These are phyloP conservation scores for Mycena rosella DNA, from an alignment of 768 basidiomycete genomes.

Conservation along the genomic window DNA sequence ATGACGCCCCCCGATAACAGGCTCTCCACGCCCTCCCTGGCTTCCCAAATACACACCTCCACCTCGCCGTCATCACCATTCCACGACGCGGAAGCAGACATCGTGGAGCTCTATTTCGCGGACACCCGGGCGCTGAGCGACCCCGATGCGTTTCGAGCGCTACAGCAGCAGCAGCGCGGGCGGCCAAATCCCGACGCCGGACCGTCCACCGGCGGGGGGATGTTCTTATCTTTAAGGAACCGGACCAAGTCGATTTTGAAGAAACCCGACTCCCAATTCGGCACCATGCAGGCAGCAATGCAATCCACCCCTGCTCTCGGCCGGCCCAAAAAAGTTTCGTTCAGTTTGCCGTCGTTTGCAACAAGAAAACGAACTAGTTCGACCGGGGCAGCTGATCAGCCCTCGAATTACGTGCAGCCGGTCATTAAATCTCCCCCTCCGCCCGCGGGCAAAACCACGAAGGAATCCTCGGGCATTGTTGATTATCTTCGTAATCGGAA, in stretches of 20 bases:
- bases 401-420: neutral
- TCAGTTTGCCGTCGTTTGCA: neutral
- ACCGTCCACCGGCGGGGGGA: too few relatives aligned
- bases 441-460: neutral
- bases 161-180: too few relatives aligned
- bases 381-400: neutral
- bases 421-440: neutral
- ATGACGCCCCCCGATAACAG: too few relatives aligned
- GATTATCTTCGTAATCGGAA: conserved; percentile 4
- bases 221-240: neutral
- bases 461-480: neutral
- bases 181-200: too few relatives aligned
- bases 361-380: conserved; percentile 3
- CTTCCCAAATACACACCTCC: too few relatives aligned
- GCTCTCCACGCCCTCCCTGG: too few relatives aligned
- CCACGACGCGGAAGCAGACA: too few relatives aligned
- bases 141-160: too few relatives aligned
- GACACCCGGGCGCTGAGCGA: too few relatives aligned
- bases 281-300: neutral
- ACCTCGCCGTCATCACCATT: too few relatives aligned
- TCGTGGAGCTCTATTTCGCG: too few relatives aligned
- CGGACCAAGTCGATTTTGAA: neutral
- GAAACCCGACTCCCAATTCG: neutral
- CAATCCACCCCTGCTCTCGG: neutral
- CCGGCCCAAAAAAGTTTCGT: conserved; percentile 8